These are phyloP conservation scores for Gastroboletus turbinatus DNA, from an alignment of 1,284 basidiomycete genomes.

Conservation along the genomic window DNA sequence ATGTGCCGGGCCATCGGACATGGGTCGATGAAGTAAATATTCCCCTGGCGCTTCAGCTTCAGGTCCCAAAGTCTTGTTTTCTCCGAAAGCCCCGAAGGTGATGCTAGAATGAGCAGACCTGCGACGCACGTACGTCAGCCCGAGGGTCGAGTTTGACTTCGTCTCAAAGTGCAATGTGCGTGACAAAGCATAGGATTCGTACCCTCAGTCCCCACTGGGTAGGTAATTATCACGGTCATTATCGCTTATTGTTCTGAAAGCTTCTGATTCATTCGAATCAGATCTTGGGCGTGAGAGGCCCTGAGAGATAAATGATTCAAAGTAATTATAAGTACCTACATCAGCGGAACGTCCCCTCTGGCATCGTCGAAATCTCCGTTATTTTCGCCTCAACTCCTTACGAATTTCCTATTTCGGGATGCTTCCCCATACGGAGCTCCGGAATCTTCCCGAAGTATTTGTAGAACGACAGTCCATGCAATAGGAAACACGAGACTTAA, in stretches of 20 bases:
- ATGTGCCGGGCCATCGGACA: background rate
- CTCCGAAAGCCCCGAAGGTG: background rate
- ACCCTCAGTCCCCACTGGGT: background rate
- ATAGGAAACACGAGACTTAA: background rate
- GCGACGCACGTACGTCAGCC: background rate
- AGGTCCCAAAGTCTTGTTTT: background rate
- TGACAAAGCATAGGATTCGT: background rate
- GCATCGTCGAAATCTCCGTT: constrained; percentile 14
- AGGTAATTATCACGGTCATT: background rate
- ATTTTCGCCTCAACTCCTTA: constrained; percentile 24
- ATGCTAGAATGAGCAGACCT: background rate
- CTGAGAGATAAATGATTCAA: background rate
- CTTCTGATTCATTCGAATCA: background rate
- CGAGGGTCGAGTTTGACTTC: background rate
- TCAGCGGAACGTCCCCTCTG: background rate
- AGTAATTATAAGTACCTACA: background rate
- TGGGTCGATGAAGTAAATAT: background rate
- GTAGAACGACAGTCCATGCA: background rate
- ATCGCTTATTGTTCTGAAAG: background rate
- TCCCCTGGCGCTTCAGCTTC: background rate
- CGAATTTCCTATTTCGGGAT: constrained; percentile 13
- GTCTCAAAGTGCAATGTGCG: background rate
- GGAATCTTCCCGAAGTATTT: constrained; percentile 4
- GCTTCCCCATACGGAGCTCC: constrained; percentile 2
- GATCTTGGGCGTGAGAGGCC: constrained; percentile 5